A percentile compares a stretch with the other conserved stretches of the same genome.
Conservation (phyloP, 306 rosid species). For the Cicer pinnatifidum region DNA sequence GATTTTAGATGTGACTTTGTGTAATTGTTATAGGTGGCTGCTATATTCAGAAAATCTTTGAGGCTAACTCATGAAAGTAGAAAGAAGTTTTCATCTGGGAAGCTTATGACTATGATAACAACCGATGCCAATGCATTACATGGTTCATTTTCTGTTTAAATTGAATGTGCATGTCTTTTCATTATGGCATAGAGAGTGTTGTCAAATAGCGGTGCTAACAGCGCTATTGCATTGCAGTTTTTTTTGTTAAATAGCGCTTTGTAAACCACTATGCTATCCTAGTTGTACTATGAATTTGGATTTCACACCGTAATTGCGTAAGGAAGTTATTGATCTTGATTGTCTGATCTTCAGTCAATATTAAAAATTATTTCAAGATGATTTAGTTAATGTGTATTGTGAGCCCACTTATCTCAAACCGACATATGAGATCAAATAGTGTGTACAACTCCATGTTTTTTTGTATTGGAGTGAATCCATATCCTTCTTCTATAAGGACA, state of each 20-base stretch:
- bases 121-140: constrained; percentile 80
- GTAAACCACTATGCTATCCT: too few relatives aligned
- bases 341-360: too few relatives aligned
- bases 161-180: background rate
- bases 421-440: too few relatives aligned
- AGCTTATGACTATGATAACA: constrained; percentile 85
- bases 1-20: constrained; percentile 28
- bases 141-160: constrained; percentile 46
- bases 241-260: background rate
- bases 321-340: too few relatives aligned
- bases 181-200: background rate
- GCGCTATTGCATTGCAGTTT: background rate
- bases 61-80: constrained; percentile 78
- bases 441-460: too few relatives aligned
- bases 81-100: constrained; percentile 75
- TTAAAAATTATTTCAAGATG: too few relatives aligned
- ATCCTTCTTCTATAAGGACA: too few relatives aligned
- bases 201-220: background rate
- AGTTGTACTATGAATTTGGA: too few relatives aligned
- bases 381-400: too few relatives aligned
- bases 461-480: too few relatives aligned
- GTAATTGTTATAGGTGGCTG: constrained; percentile 68
- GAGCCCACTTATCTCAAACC: too few relatives aligned
- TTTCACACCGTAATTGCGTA: too few relatives aligned
- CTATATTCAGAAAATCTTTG: constrained; percentile 80